Percentiles rank a stretch among this genome's conserved stretches.
These are phyloP conservation scores for Nicotiana obtusifolia DNA, from an alignment of 257 asterid genomes.

Conservation along the genomic window DNA sequence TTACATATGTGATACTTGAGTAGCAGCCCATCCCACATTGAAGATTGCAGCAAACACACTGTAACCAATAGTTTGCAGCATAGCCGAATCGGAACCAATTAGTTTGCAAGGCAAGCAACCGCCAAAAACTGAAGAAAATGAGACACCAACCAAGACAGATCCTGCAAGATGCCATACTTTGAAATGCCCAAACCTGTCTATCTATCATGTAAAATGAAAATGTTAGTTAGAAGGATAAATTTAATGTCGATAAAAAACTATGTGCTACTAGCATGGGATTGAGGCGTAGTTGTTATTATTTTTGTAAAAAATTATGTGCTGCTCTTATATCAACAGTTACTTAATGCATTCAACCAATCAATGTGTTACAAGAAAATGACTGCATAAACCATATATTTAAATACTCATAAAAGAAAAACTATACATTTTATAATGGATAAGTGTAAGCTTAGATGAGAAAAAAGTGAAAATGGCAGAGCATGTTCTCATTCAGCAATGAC, in stretches of 20 bases:
- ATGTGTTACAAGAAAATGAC: not conserved
- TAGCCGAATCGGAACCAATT: constrained; percentile 53
- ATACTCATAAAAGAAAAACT: not conserved
- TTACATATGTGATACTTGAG: constrained; percentile 97
- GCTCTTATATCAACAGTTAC: not conserved
- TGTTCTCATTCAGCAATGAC: not conserved
- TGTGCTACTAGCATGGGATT: not conserved
- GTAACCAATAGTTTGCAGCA: constrained; percentile 56
- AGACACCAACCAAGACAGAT: constrained; percentile 70
- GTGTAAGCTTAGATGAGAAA: not conserved
- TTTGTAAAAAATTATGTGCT: not conserved
- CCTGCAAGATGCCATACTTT: constrained; percentile 87
- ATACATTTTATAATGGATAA: not conserved
- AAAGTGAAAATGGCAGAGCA: not conserved
- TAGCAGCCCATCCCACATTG: constrained; percentile 95
- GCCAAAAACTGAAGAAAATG: constrained; percentile 91
- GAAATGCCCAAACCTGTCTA: constrained; percentile 81
- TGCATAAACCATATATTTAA: not conserved
- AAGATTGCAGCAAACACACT: constrained; percentile 80
- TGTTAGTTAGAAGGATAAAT: not conserved
- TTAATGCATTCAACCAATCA: not conserved
- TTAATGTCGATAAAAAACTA: not conserved
- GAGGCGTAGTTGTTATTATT: not conserved
- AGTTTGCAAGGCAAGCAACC: constrained; percentile 88
- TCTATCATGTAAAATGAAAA: constrained; percentile 36